Percentiles rank a stretch among this genome's conserved stretches.
These are phyloP conservation scores for Tricladium varicosporioides DNA, from an alignment of 2,329 filamentous ascomycete genomes.

Conservation along the genomic window DNA sequence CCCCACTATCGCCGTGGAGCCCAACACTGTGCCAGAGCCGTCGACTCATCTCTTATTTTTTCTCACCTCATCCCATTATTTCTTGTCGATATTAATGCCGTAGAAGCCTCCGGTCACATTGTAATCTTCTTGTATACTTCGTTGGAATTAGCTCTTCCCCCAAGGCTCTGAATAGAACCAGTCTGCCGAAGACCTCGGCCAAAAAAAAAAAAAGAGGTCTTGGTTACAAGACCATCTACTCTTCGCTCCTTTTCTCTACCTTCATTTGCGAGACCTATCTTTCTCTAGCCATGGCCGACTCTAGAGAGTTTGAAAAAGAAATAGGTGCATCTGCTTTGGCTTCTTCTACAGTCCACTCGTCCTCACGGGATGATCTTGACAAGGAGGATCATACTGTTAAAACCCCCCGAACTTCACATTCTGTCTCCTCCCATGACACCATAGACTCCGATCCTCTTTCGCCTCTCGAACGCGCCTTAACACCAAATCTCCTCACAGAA, in stretches of 20 bases:
- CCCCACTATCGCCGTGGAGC: constrained; percentile 1
- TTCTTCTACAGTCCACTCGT: constrained; percentile 7
- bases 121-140: not conserved
- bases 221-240: not conserved
- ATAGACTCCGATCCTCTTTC: constrained; percentile 33
- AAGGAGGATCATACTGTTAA: constrained; percentile 18
- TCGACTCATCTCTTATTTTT: not conserved
- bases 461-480: constrained; percentile 40
- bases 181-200: not conserved
- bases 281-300: not conserved
- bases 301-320: not conserved
- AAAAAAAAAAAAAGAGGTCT: not conserved
- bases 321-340: constrained; percentile 1
- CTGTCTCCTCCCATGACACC: constrained; percentile 19
- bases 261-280: too few relatives aligned
- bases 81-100: not conserved
- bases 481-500: constrained; percentile 39
- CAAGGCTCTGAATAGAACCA: too few relatives aligned
- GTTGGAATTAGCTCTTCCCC: not conserved
- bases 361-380: constrained; percentile 16
- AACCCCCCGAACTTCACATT: constrained; percentile 17
- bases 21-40: not conserved
- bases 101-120: not conserved
- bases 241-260: not conserved
- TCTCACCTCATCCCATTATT: not conserved